phyloP scores from a whole-genome alignment of 768 basidiomycete species.

The Tulasnella sp. region DNA sequence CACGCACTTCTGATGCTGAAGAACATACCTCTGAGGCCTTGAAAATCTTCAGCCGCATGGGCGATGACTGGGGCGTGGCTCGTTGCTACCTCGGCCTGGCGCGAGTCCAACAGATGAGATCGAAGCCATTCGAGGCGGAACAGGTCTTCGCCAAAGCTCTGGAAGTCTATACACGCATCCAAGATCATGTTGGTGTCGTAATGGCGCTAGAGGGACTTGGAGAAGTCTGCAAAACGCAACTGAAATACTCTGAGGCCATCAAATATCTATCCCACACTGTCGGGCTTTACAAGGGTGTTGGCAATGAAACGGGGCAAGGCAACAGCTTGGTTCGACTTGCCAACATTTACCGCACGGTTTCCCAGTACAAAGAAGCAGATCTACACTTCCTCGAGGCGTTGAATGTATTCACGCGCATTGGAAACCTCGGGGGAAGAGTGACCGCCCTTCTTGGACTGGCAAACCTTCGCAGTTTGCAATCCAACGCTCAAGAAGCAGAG shows the following conservation, averaged over 20 bases:
- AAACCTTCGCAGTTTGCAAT: neutral
- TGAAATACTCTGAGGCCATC: neutral
- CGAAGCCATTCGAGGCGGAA: neutral
- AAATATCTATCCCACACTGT: neutral
- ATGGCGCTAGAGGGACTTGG: neutral
- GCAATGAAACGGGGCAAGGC: neutral
- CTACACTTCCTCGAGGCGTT: neutral
- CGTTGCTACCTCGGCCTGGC: neutral
- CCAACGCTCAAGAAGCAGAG: neutral
- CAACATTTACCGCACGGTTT: neutral
- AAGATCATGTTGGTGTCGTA: neutral
- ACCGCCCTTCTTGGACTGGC: neutral
- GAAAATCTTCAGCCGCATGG: neutral
- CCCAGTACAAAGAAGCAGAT: neutral
- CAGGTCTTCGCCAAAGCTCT: neutral
- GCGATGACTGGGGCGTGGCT: neutral
- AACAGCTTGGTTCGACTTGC: neutral
- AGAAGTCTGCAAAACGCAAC: neutral
- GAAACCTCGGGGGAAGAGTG: neutral
- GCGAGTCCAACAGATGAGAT: neutral
- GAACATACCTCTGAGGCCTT: neutral
- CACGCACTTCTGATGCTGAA: neutral
- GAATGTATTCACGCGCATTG: neutral
- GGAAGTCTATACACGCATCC: neutral
- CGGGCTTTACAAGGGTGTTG: neutral